Conservation (phyloP, 1,284 basidiomycete genomes). For the Moesziomyces parantarcticus region DNA sequence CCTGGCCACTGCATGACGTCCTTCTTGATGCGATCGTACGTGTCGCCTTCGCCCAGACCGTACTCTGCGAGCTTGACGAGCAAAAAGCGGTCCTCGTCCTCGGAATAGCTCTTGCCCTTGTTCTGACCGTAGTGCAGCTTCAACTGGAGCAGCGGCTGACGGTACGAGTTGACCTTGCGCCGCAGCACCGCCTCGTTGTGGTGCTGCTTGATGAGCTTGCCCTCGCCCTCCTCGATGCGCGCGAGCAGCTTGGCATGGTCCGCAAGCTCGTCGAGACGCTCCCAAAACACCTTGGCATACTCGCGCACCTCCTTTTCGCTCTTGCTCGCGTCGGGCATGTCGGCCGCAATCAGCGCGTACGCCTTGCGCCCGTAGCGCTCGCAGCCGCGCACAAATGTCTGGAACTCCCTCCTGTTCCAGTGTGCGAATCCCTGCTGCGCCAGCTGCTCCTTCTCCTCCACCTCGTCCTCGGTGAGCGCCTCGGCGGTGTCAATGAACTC, state of each 20-base stretch:
- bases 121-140: constrained; percentile 63
- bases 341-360: constrained; percentile 80
- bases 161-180: constrained; percentile 49
- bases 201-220: constrained; percentile 58
- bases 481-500: constrained; percentile 78
- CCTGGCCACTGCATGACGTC: constrained; percentile 95
- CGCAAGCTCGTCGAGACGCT: constrained; percentile 84
- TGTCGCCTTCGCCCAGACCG: constrained; percentile 89
- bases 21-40: constrained; percentile 94
- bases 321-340: constrained; percentile 77
- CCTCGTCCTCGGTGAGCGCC: constrained; percentile 74
- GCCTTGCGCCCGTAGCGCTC: constrained; percentile 88
- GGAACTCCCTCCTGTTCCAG: constrained; percentile 85
- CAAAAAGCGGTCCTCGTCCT: constrained; percentile 96
- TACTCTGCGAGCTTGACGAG: constrained; percentile 91
- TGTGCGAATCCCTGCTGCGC: constrained; percentile 55
- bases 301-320: constrained; percentile 80
- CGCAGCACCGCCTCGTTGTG: constrained; percentile 55
- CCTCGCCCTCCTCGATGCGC: constrained; percentile 65
- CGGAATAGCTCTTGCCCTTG: constrained; percentile 90
- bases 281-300: constrained; percentile 88
- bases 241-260: constrained; percentile 57
- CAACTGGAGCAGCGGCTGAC: constrained; percentile 57
- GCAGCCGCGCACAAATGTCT: constrained; percentile 85
- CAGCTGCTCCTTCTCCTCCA: constrained; percentile 77